Evolutionary conservation across 805 yeast genomes (phyloP), one percentile per base, ranked within the genome.

Genomic region (Danielia oregonensis): DNA sequence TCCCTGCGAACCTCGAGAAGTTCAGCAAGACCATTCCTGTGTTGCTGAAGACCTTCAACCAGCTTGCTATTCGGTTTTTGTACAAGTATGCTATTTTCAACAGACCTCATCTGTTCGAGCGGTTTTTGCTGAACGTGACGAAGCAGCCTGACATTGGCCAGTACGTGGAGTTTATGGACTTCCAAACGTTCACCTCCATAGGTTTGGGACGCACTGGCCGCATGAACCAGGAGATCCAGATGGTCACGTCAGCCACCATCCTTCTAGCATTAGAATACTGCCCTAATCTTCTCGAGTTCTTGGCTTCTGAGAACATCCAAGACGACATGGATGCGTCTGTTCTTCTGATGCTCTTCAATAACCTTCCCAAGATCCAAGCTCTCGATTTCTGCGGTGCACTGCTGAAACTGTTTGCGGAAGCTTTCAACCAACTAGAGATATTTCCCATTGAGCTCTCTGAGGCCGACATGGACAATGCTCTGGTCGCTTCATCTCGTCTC

Each of bases 301-400:
- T 87, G 36, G 93, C 87, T 2, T 76, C 84, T 44, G 97, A 88
- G 54, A 82, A 84, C 47, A 83, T 88, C 39, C 93, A 87, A 61
- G 84, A 74, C 53, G 96, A 88, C 54, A 65, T 88, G 50, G 84
- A 82, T 55, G 59, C 60, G 1, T 54, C 63, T n/a, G 78, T 85
- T 1, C 59, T 85, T 33, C 63, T 70, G 44, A 55, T 57, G 30
- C 62, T 85, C 17, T 78, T 83, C 54, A 76, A 78, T 43, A 46
- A 63, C 14, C 59, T 78, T 49, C 72, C 72, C 4, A 62, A 70
- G 35, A 63, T 89, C 32, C 75, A 81, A 56, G 76, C 86, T 1
- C 60, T 88, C 9, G 97, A 88, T 59, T 86, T 88, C 43, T 88
- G 96, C 58, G 97, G 96, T 6, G 85, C 94, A 24, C 76, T 86